These are phyloP conservation scores for Puccinia brachypodii DNA, from an alignment of 1,284 basidiomycete genomes.

Conservation along the genomic window DNA sequence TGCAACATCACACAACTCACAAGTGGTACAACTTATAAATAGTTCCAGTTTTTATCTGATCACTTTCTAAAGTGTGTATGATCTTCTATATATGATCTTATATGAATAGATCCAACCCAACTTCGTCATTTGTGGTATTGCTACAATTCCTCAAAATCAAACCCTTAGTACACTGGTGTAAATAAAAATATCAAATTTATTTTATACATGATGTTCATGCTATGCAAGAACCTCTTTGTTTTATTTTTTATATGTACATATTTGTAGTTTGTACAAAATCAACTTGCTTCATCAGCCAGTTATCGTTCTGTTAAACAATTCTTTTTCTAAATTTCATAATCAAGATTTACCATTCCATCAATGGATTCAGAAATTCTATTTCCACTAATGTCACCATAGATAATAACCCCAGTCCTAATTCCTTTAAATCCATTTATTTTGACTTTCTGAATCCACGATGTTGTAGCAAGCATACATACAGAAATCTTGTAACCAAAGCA, in stretches of 20 bases:
- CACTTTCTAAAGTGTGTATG: no score
- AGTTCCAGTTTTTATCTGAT: no score
- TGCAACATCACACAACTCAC: no score
- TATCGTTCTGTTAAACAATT: no score
- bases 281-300: no score
- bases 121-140: background rate
- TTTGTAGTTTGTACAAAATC: background rate
- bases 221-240: background rate
- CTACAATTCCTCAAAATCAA: background rate
- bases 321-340: no score
- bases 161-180: conserved; percentile 11
- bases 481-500: background rate
- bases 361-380: background rate
- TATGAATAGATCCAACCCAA: background rate
- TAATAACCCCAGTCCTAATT: background rate
- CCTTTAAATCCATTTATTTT: background rate
- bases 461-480: background rate
- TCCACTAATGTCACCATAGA: background rate
- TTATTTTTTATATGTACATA: background rate
- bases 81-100: background rate
- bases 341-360: no score
- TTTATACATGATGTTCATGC: background rate
- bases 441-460: no score
- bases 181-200: background rate
- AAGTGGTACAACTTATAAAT: no score